Evolutionary conservation across 192 early-diverging fungal genomes (phyloP).

Genomic region (Glomus cerebriforme): DNA sequence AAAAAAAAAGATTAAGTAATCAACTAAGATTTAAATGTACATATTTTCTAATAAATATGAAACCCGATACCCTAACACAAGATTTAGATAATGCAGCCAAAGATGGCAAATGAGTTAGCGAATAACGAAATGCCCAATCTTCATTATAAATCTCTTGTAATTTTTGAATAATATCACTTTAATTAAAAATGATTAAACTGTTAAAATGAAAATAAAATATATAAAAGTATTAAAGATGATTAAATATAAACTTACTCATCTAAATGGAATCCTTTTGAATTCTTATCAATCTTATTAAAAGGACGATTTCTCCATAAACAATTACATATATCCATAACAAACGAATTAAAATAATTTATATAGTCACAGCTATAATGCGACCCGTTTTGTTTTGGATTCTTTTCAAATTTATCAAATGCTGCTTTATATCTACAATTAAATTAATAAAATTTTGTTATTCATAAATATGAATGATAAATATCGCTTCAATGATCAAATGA

Average conservation of each 20-base stretch:
- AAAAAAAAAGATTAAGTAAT: background rate
- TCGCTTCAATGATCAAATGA: background rate
- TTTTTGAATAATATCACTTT: constrained; percentile 1
- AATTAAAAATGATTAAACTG: background rate
- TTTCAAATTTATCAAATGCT: constrained; percentile 46
- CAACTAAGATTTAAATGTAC: background rate
- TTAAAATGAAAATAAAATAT: background rate
- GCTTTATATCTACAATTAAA: constrained; percentile 37
- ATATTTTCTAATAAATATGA: background rate
- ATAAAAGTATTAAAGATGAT: background rate
- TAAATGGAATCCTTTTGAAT: constrained; percentile 43
- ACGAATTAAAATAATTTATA: constrained; percentile 54
- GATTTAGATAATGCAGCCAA: constrained; percentile 10
- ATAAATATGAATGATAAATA: background rate
- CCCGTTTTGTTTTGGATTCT: constrained; percentile 30
- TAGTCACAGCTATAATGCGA: constrained; percentile 40
- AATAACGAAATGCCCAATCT: background rate
- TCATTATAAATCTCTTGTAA: constrained; percentile 5
- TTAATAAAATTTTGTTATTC: too few species aligned
- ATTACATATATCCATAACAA: constrained; percentile 56
- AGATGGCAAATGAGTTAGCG: constrained; percentile 13
- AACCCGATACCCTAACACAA: background rate
- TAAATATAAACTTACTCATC: constrained; percentile 38
- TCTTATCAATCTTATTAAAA: constrained; percentile 44
- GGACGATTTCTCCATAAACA: constrained; percentile 49